Conservation (phyloP, 345 rosid genomes). For the Clarkia xantiana region DNA sequence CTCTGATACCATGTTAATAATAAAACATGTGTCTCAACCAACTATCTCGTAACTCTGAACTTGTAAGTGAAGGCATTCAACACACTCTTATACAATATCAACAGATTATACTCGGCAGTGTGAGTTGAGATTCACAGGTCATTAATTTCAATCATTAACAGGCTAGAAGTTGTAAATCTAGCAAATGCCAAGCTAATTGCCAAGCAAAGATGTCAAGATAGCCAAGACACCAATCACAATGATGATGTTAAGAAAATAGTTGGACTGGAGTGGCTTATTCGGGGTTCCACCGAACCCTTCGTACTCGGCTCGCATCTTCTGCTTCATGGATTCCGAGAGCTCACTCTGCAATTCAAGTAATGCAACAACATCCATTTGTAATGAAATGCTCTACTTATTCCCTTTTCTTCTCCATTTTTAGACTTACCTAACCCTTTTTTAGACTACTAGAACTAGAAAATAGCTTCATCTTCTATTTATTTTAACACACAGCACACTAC, state of each 20-base stretch:
- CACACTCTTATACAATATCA: no score
- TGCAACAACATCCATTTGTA: slow-evolving; percentile 17
- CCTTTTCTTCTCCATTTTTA: slow-evolving; percentile 22
- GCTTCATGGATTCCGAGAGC: slow-evolving; percentile 71
- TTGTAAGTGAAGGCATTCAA: no score
- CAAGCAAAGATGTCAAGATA: slow-evolving; percentile 44
- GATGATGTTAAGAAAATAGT: slow-evolving; percentile 76
- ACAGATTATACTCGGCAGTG: no score
- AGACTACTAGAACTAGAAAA: slow-evolving; percentile 22
- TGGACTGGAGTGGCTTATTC: slow-evolving; percentile 53
- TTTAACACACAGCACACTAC: slow-evolving; percentile 22
- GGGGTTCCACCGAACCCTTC: slow-evolving; percentile 77
- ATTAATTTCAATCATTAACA: no score
- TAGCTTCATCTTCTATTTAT: slow-evolving; percentile 29
- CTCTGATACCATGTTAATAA: no score
- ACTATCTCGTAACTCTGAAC: no score
- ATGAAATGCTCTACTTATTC: slow-evolving; percentile 24
- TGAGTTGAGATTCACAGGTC: no score
- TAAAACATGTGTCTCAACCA: no score
- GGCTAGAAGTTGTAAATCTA: no score
- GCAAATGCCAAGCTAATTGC: slow-evolving; percentile 13
- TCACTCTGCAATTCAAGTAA: slow-evolving; percentile 59
- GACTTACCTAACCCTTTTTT: slow-evolving; percentile 19
- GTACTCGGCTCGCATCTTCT: slow-evolving; percentile 78
- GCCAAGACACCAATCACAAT: slow-evolving; percentile 58